Base-by-base conservation (phyloP, 352 stramenopile genomes). In the Globisporangium recalcitrans region DNA sequence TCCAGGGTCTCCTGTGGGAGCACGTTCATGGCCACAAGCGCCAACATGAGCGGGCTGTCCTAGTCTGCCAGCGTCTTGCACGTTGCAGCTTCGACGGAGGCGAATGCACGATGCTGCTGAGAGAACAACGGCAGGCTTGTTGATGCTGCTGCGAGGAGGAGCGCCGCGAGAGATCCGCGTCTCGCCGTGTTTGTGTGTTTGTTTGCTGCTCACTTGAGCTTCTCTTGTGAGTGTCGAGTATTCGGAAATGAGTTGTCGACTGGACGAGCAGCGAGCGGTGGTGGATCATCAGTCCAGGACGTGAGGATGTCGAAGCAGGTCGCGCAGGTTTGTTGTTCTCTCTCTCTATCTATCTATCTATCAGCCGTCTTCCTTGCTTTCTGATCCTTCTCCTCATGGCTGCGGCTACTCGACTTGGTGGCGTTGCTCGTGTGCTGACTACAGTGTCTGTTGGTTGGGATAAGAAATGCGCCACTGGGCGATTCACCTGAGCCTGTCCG, bases 31-130 rank as follows among this genome's bases (percentile, higher is more conserved):
- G 34, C 4, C 19, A 52, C 46, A 11, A 73, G n/a, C 9, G 32
- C 27, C 7, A 31, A 22, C 10, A 60, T 38, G 48, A 77, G 63
- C 10, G 29, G 40, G 48, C 58, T 77, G 58, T 65, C 63, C 4
- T 48, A 44, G 40, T 70, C 64, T 4, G 48, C 59, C 19, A 77
- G 59, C 3, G 21, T 38, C 53, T 71, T 71, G 60, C 63, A 77
- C 1, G 66, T 53, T 1, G 66, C 46, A 0, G 59, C 60, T 5
- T 34, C 24, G 0, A 51, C 26, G 13, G 9, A 24, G 2, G 16
- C 5, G n/a, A 26, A 21, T n/a, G 29, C 26, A 16, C 4, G 16
- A 5, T 55, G 27, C 16, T 16, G 16, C 26, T 19, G 22, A 27
- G 21, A 55, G 21, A 22, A 19, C 14, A 16, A 6, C 7, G 38